Evolutionary conservation across 352 stramenopile genomes (phyloP).

Genomic region (Globisporangium lucens): DNA sequence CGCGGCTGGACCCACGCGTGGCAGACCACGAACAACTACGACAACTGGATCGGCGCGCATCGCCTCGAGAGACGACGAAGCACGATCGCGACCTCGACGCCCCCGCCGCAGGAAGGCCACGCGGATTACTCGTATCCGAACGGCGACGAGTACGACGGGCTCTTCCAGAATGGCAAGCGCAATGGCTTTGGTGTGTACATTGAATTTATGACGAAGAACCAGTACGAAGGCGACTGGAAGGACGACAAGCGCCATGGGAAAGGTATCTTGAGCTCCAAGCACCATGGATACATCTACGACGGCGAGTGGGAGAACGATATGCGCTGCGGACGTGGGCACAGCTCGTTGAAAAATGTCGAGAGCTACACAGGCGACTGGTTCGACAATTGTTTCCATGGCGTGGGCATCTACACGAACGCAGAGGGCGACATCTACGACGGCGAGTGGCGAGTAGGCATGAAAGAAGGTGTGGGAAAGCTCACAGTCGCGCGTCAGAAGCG

Average conservation of each 20-base stretch:
- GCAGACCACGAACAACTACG: constrained; percentile 65
- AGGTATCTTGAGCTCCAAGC: constrained; percentile 60
- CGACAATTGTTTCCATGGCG: constrained; percentile 62
- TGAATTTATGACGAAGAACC: constrained; percentile 70
- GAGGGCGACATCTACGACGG: constrained; percentile 66
- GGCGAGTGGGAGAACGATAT: constrained; percentile 75
- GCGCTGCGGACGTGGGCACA: constrained; percentile 66
- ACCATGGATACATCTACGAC: constrained; percentile 70
- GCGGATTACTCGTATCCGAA: constrained; percentile 58
- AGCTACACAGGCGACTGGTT: constrained; percentile 72
- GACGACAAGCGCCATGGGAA: constrained; percentile 64
- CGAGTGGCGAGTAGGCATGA: constrained; percentile 53
- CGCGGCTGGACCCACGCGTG: constrained; percentile 59
- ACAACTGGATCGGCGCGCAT: constrained; percentile 36
- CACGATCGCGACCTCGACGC: constrained; percentile 17
- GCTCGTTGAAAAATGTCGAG: constrained; percentile 61
- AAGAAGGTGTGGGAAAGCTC: constrained; percentile 63
- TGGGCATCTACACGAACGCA: constrained; percentile 60
- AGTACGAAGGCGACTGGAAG: constrained; percentile 76
- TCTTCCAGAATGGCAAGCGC: constrained; percentile 59
- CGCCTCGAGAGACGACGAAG: constrained; percentile 31
- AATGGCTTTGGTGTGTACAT: constrained; percentile 76
- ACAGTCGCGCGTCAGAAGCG: constrained; percentile 23
- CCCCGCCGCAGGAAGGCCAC: constrained; percentile 42
- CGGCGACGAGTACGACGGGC: constrained; percentile 77